These are phyloP conservation scores for Teratosphaeria pseudoeucalypti DNA, from an alignment of 2,329 filamentous ascomycete species.

Conservation along the genomic window DNA sequence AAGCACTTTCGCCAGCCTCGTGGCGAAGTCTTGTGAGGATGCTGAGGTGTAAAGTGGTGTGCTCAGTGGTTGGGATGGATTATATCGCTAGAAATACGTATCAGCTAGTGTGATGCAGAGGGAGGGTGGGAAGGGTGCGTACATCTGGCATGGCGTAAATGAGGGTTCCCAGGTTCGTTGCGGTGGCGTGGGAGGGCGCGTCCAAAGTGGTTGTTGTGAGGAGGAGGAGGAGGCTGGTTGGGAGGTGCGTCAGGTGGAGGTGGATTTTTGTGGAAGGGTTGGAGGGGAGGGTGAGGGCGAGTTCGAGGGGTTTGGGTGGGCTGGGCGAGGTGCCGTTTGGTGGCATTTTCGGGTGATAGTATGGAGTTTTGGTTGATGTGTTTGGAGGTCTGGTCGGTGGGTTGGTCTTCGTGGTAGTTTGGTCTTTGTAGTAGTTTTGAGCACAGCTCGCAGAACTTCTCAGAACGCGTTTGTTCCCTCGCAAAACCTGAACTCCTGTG, in stretches of 20 bases:
- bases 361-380: not conserved
- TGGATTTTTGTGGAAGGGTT: conserved; percentile 48
- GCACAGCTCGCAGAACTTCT: too few species aligned
- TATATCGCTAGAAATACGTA: conserved; percentile 13
- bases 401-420: too few species aligned
- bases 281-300: conserved; percentile 48
- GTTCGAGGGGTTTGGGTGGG: conserved; percentile 37
- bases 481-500: too few species aligned
- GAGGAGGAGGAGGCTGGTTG: conserved; percentile 45
- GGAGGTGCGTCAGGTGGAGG: conserved; percentile 46
- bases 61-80: conserved; percentile 53
- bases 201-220: conserved; percentile 45
- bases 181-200: conserved; percentile 28
- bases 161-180: conserved; percentile 63
- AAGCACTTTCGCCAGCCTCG: conserved; percentile 70
- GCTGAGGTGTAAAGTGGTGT: conserved; percentile 71
- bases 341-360: not conserved
- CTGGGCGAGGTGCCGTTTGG: conserved; percentile 18
- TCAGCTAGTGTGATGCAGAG: not conserved
- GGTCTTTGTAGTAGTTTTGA: too few species aligned
- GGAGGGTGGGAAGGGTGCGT: conserved; percentile 15
- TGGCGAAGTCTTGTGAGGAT: conserved; percentile 74
- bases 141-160: conserved; percentile 92
- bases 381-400: not conserved
- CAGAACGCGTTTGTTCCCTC: too few species aligned